Conservation (phyloP, 768 basidiomycete genomes). For the Mycena capillaripes region DNA sequence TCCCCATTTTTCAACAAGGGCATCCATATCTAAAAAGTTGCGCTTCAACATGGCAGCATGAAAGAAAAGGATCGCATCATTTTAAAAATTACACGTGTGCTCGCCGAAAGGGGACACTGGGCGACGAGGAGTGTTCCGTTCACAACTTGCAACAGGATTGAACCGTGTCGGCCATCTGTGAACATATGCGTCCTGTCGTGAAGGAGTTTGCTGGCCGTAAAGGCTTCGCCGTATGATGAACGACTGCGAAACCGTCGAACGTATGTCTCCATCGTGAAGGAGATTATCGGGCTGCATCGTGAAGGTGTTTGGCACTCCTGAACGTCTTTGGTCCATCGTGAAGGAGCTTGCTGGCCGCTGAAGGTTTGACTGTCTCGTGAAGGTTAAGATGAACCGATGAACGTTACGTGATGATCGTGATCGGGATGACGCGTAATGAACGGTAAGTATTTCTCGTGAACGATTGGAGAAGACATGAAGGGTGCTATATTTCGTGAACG, state of each 20-base stretch:
- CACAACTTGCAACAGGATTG: too few relatives aligned
- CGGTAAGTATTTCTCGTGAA: too few relatives aligned
- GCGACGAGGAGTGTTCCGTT: too few relatives aligned
- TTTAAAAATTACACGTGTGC: too few relatives aligned
- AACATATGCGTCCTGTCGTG: too few relatives aligned
- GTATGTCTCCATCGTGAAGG: neutral
- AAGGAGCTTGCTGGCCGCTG: too few relatives aligned
- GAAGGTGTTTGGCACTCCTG: neutral
- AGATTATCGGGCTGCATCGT: neutral
- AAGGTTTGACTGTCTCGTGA: neutral
- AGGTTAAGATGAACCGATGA: neutral
- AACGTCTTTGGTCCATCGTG: neutral
- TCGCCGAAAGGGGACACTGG: neutral
- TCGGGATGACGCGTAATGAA: too few relatives aligned
- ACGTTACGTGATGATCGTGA: too few relatives aligned
- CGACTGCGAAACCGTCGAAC: too few relatives aligned
- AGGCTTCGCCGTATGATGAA: too few relatives aligned
- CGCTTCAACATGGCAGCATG: neutral
- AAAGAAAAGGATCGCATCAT: neutral
- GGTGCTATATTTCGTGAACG: neutral
- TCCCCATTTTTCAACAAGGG: neutral
- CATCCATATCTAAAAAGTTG: neutral
- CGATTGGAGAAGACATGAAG: neutral
- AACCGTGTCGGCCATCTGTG: too few relatives aligned
- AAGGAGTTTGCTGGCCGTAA: too few relatives aligned